Conservation (phyloP, 1,139 yeast species). For the Suzukiozyma palmioleophila region DNA sequence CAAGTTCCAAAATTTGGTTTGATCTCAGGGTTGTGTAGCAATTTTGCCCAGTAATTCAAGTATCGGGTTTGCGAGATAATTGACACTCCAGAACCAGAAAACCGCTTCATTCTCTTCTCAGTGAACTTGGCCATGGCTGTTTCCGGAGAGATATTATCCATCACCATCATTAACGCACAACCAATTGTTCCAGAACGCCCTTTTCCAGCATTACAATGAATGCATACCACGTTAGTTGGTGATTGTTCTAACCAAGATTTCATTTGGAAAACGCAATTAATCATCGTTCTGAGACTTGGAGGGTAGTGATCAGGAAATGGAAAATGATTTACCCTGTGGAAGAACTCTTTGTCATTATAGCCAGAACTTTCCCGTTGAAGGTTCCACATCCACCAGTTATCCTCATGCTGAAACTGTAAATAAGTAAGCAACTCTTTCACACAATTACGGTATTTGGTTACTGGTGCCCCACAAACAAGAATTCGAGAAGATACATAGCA, state of each 20-base stretch:
- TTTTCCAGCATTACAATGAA: slow-evolving; percentile 91
- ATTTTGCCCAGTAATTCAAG: slow-evolving; percentile 47
- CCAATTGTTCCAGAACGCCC: slow-evolving; percentile 83
- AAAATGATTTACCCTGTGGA: slow-evolving; percentile 26
- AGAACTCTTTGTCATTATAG: slow-evolving; percentile 41
- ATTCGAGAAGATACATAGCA: slow-evolving; percentile 59
- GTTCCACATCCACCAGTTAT: slow-evolving; percentile 71
- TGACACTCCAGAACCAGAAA: slow-evolving; percentile 65
- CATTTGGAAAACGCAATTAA: slow-evolving; percentile 43
- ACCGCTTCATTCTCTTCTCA: slow-evolving; percentile 50
- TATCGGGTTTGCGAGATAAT: slow-evolving; percentile 68
- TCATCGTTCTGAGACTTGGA: slow-evolving; percentile 56
- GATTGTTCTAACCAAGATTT: slow-evolving; percentile 30
- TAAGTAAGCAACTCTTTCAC: slow-evolving; percentile 43
- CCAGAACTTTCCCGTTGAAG: slow-evolving; percentile 58
- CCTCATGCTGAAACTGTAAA: slow-evolving; percentile 45
- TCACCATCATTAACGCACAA: slow-evolving; percentile 63
- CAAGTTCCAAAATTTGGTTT: background rate
- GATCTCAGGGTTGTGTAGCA: background rate
- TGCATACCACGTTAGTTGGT: slow-evolving; percentile 50
- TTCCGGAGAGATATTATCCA: slow-evolving; percentile 20
- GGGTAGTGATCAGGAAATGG: slow-evolving; percentile 79
- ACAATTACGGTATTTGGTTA: slow-evolving; percentile 11
- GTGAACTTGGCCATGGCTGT: slow-evolving; percentile 55
- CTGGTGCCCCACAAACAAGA: slow-evolving; percentile 75